phyloP scores from a whole-genome alignment of 2,329 filamentous ascomycete species.

The Rachicladosporium sp. region DNA sequence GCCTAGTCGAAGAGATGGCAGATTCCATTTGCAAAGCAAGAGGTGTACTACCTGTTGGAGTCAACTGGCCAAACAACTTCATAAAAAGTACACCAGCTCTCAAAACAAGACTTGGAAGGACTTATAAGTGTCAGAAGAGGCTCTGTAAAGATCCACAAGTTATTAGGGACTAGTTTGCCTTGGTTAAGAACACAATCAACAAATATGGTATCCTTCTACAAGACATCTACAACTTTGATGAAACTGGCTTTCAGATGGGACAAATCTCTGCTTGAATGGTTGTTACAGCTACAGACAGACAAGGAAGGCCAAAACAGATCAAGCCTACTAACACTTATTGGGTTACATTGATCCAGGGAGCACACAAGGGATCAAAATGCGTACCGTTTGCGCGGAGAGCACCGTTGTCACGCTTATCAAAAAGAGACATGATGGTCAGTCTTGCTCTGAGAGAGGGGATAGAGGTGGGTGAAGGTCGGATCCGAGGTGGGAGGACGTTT shows the following conservation, averaged over 20 bases:
- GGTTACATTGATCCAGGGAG: conserved; percentile 15
- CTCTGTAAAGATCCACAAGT: conserved; percentile 1
- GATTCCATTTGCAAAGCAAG: neutral
- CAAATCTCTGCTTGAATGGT: conserved; percentile 10
- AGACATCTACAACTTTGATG: conserved; percentile 13
- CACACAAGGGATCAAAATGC: neutral
- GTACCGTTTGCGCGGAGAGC: too few species aligned
- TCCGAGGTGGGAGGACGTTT: too few species aligned
- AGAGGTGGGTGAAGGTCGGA: too few species aligned
- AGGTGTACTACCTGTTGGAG: neutral
- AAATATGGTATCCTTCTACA: conserved; percentile 6
- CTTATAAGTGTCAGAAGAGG: neutral
- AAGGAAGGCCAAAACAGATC: conserved; percentile 5
- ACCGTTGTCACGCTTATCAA: too few species aligned
- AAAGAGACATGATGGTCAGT: too few species aligned
- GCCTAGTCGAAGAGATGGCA: neutral
- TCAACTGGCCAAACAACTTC: neutral
- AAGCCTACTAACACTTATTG: conserved; percentile 18
- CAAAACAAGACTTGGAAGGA: too few species aligned
- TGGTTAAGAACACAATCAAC: conserved; percentile 5
- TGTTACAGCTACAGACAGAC: conserved; percentile 9
- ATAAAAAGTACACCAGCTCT: too few species aligned
- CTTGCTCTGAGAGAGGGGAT: too few species aligned
- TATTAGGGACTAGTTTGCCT: conserved; percentile 5
- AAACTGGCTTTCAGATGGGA: conserved; percentile 16